Evolutionary conservation across 75 land plant genomes (phyloP).

Genomic region (Larix kaempferi): DNA sequence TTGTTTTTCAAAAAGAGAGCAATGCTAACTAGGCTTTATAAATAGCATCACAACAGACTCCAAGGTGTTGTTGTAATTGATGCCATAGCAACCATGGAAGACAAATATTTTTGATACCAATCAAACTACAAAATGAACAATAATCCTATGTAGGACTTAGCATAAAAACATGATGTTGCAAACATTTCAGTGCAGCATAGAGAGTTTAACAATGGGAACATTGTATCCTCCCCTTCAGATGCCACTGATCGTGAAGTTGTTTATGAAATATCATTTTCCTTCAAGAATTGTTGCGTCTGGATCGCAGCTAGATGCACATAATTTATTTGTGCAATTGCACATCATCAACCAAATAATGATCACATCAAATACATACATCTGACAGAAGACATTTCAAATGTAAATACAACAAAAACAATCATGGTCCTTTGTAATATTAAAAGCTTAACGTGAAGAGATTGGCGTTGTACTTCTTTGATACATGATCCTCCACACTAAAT

Average conservation of each 20-base stretch:
- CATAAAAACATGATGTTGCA: constrained; percentile 65
- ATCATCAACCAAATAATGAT: neutral
- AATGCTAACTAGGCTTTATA: no score
- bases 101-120: no score
- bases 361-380: neutral
- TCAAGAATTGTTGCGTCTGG: constrained; percentile 45
- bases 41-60: no score
- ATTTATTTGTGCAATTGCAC: constrained; percentile 72
- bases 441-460: constrained; percentile 50
- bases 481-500: no score
- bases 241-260: constrained; percentile 27
- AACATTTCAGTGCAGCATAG: constrained; percentile 34
- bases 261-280: constrained; percentile 46
- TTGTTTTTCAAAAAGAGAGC: no score
- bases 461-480: no score
- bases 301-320: constrained; percentile 86
- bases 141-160: constrained; percentile 4
- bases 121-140: no score
- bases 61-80: no score
- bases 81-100: no score
- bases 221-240: constrained; percentile 14
- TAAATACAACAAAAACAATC: no score
- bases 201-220: constrained; percentile 32
- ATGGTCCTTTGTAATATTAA: neutral
- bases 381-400: no score